Evolutionary conservation across 106 monocot species (phyloP), one percentile per base, ranked within the genome.

Genomic region (Ottelia alismoides): DNA sequence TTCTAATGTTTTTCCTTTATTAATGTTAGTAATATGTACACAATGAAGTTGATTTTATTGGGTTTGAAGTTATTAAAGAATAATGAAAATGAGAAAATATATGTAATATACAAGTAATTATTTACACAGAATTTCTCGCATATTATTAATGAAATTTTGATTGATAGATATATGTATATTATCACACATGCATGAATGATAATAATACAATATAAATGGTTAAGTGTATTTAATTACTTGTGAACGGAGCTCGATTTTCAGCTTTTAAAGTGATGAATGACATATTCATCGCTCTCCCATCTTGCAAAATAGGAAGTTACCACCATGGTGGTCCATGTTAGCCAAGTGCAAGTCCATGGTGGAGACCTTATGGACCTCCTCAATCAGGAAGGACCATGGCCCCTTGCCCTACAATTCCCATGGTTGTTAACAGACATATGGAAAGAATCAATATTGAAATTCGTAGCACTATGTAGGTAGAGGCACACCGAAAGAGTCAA

Each of bases 291-390:
- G n/a, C 31, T 73, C 60, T 24, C 47, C 74, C 14, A 70, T 73
- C 46, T 64, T 65, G 57, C 54, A 68, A 6, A 74, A 51, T 28
- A 86, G 62, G 30, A 86, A 74, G 52, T 86, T 86, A 19, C 86
- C 86, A 31, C 71, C 81, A 65, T 86, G 86, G 7, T 81, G 59
- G 66, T 88, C 88, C 27, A 79, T 74, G 70, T 88, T 88, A 25
- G 83, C 88, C 67, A 88, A 68, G 32, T 83, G 72, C 50, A 88
- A 79, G 69, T 88, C 88, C 19, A 88, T 53, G 28, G 83, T 73
- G 23, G 76, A 60, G 10, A 88, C 77, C 70, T 82, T 83, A 25
- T 88, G 88, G 49, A 88, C 76, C 62, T 83, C 83, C 50, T 79
- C 63, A 14, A 79, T 61, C 3, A 79, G 83, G 53, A 88, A 88